A percentile compares a stretch with the other conserved stretches of the same genome.
Conservation (phyloP, 1,284 basidiomycete species). For the Ceratorhiza oryzae-sativae region DNA sequence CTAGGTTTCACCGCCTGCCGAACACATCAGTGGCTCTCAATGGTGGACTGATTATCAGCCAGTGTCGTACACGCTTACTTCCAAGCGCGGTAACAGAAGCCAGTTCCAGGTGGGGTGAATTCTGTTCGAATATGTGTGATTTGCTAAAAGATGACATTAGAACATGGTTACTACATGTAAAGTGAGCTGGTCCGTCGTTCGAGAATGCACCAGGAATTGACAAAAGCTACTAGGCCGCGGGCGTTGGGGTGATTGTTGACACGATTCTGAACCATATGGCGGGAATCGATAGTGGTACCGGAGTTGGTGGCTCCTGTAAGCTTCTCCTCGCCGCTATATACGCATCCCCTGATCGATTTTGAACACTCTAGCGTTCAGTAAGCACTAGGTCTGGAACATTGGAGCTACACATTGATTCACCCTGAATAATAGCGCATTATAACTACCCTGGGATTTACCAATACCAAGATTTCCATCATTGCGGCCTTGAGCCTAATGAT, state of each 20-base stretch:
- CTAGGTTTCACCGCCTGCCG: constrained; percentile 39
- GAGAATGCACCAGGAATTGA: background rate
- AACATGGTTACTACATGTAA: constrained; percentile 44
- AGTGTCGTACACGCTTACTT: constrained; percentile 56
- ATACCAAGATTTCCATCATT: constrained; percentile 42
- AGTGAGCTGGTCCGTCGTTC: background rate
- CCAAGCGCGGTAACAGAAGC: constrained; percentile 45
- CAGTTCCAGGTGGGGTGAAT: constrained; percentile 56
- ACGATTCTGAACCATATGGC: constrained; percentile 43
- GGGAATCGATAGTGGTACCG: constrained; percentile 40
- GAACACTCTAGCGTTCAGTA: constrained; percentile 37
- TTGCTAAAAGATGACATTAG: background rate
- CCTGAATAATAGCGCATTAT: constrained; percentile 8
- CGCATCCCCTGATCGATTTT: background rate
- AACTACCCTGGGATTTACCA: constrained; percentile 25
- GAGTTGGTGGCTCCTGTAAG: constrained; percentile 42
- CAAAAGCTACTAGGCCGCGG: constrained; percentile 26
- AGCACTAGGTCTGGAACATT: background rate
- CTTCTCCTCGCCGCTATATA: background rate
- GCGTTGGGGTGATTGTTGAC: constrained; percentile 45
- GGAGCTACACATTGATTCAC: too few relatives aligned
- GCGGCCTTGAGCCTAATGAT: constrained; percentile 17
- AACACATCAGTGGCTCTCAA: constrained; percentile 53
- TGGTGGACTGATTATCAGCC: constrained; percentile 79
- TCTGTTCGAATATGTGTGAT: constrained; percentile 52